Conservation (phyloP, 257 asterid species). For the Fraxinus anomala region DNA sequence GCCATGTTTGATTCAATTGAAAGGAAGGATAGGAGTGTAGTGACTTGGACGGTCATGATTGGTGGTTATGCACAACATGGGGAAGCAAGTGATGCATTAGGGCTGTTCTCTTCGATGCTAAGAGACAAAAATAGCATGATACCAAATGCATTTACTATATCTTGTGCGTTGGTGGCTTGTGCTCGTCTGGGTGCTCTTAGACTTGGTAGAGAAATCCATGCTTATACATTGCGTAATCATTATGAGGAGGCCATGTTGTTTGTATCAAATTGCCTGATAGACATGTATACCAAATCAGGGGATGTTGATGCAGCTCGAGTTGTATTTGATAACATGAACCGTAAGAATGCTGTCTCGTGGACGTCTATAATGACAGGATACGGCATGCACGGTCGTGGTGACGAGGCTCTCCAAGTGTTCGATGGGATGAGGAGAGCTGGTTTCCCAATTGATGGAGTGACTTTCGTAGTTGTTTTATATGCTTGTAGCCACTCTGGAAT, state of each 20-base stretch:
- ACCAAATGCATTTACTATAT: constrained; percentile 79
- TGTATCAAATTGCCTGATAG: constrained; percentile 81
- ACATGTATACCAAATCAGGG: constrained; percentile 90
- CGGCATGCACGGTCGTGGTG: constrained; percentile 86
- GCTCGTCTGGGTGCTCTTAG: constrained; percentile 73
- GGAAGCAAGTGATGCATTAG: constrained; percentile 70
- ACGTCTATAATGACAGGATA: constrained; percentile 89
- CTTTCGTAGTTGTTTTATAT: constrained; percentile 78
- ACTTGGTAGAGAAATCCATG: constrained; percentile 71
- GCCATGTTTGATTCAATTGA: constrained; percentile 59
- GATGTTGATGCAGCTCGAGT: constrained; percentile 70
- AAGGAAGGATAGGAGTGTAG: constrained; percentile 59
- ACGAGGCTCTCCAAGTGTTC: constrained; percentile 69
- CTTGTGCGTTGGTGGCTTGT: constrained; percentile 81
- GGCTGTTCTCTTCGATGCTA: constrained; percentile 64
- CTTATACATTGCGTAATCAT: constrained; percentile 59
- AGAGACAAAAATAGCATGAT: constrained; percentile 41
- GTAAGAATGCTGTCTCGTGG: constrained; percentile 74
- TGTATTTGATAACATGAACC: constrained; percentile 64
- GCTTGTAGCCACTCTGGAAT: constrained; percentile 97
- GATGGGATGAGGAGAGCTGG: constrained; percentile 53
- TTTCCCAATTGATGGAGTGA: constrained; percentile 63
- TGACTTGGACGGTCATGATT: constrained; percentile 90
- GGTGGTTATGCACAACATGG: constrained; percentile 91
- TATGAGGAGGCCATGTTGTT: constrained; percentile 64